These are phyloP conservation scores for Plenodomus tracheiphilus DNA, from an alignment of 2,329 filamentous ascomycete species.

Conservation along the genomic window DNA sequence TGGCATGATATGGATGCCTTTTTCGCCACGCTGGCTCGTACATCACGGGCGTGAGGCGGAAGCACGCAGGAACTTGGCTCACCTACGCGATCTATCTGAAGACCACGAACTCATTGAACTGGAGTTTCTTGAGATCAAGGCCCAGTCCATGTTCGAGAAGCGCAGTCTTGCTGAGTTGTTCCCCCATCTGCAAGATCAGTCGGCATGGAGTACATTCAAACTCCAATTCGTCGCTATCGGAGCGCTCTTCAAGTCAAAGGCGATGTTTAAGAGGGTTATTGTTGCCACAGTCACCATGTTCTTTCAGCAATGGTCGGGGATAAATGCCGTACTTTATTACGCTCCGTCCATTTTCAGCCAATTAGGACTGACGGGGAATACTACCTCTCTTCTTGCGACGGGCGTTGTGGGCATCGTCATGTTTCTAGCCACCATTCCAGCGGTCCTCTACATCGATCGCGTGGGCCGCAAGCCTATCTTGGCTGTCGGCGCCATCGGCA, in stretches of 20 bases:
- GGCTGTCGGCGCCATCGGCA: constrained; percentile 67
- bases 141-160: constrained; percentile 77
- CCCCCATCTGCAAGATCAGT: constrained; percentile 64
- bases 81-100: constrained; percentile 62
- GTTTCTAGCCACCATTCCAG: constrained; percentile 68
- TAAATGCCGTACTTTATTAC: constrained; percentile 53
- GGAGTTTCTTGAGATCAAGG: constrained; percentile 83
- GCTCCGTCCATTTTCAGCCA: constrained; percentile 55
- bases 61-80: constrained; percentile 64
- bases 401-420: constrained; percentile 73
- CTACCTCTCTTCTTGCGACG: constrained; percentile 65
- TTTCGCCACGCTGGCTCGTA: constrained; percentile 74
- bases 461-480: constrained; percentile 67
- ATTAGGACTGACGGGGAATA: constrained; percentile 52
- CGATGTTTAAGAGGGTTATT: constrained; percentile 69
- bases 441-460: constrained; percentile 67
- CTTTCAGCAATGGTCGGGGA: constrained; percentile 58
- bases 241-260: constrained; percentile 65
- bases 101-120: constrained; percentile 72
- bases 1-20: constrained; percentile 81
- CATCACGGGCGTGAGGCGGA: constrained; percentile 72
- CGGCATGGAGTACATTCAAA: constrained; percentile 59
- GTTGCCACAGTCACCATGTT: constrained; percentile 60
- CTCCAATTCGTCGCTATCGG: constrained; percentile 68
- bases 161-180: constrained; percentile 66